Conservation (phyloP, 768 basidiomycete genomes). For the Clitopilus passeckerianus region DNA sequence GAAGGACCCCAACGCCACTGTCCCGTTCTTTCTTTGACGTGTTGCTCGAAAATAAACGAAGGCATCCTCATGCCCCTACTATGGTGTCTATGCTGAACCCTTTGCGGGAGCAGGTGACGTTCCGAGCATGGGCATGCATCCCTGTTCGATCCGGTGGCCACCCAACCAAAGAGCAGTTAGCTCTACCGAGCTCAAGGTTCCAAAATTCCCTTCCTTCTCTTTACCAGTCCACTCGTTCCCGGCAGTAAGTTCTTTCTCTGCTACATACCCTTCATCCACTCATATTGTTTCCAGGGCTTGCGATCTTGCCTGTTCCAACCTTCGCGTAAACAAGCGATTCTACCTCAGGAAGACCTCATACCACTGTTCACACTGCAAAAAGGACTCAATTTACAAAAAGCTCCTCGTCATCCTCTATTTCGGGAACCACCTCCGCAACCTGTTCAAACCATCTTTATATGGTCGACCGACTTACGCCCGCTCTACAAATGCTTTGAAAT, state of each 20-base stretch:
- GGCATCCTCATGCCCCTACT: constrained; percentile 14
- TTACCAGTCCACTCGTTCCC: constrained; percentile 1
- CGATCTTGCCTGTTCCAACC: constrained; percentile 5
- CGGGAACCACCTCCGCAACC: constrained; percentile 1
- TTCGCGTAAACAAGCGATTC: constrained; percentile 3
- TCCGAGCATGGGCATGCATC: constrained; percentile 12
- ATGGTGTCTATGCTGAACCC: constrained; percentile 19
- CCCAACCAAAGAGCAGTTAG: neutral
- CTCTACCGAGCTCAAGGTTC: constrained; percentile 12
- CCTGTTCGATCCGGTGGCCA: neutral
- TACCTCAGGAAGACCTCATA: constrained; percentile 6
- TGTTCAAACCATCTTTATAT: neutral
- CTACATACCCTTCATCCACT: neutral
- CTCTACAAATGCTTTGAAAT: constrained; percentile 3
- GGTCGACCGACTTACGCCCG: neutral
- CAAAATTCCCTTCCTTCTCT: constrained; percentile 6
- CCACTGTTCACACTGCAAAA: constrained; percentile 11
- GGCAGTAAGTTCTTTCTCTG: constrained; percentile 7
- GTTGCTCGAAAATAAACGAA: constrained; percentile 12
- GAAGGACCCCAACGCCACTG: neutral
- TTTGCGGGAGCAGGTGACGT: constrained; percentile 13
- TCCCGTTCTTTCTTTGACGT: constrained; percentile 8
- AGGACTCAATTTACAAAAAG: constrained; percentile 11
- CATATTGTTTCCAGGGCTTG: constrained; percentile 7
- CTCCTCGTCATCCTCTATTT: constrained; percentile 8